Base-by-base conservation (phyloP, 768 basidiomycete species). In the Tulasnella sp. region DNA sequence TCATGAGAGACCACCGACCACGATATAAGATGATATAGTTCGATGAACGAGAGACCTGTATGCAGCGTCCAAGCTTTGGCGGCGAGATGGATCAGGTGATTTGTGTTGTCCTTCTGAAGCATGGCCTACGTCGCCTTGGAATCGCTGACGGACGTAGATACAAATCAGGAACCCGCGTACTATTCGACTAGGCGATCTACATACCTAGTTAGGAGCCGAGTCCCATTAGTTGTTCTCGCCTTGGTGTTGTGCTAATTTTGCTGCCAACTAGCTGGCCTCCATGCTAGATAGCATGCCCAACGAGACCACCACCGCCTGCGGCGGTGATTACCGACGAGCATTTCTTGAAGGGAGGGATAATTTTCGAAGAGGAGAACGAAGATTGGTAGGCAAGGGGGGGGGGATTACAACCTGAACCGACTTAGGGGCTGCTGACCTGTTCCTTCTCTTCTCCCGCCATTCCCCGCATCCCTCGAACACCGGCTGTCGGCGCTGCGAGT, bases 51-150 rank as follows among this genome's bases (percentile, higher is more conserved):
- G 16, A 3, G 16, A 44, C 3, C 16, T 14, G 31, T 2, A 19
- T 34, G 12, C 44, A 21, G n/a, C 36, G 36, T 74, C 81, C 79
- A 83, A 95, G 94, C 94, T 58, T 95, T 89, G 6, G 96, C 96
- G 46, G 96, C 97, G 71, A 98, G 90, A 87, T 99, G 97, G 83
- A 99, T 98, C 83, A 99, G 95, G 89, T 97, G 93, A 0, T 94
- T 98, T 0, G 97, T 96, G 83, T 94, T 92, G 87, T 98, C 92
- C 86, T 95, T 96, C 82, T 94, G 92, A 82, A 93, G 97, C 83
- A 97, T 85, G 83, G 88, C 88, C 83, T 88, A 86, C 52, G 95
- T 92, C 84, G 92, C 90, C 80, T 86, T 89, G 2, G 89, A 86
- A 84, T 96, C 91, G 83, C 96, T 96, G 68, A 2, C 36, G 48